Percentiles rank a stretch among this genome's conserved stretches.
These are phyloP conservation scores for Eutrema japonicum DNA, from an alignment of 345 rosid species.

Conservation along the genomic window DNA sequence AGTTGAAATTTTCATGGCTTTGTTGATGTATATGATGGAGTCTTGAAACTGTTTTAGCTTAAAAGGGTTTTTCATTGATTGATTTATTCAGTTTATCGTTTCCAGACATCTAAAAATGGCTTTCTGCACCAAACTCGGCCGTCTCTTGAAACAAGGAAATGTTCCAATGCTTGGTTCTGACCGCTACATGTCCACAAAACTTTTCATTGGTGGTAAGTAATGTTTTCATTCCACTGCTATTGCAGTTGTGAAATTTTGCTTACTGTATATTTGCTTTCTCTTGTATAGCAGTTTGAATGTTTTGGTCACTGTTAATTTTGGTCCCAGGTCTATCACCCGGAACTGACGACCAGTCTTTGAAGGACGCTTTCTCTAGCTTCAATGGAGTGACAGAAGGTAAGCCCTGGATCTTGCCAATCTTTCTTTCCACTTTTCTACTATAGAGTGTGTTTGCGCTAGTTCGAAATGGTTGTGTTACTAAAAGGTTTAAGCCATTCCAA, in stretches of 20 bases:
- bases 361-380: constrained; percentile 54
- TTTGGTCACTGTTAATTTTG: constrained; percentile 15
- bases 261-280: constrained; percentile 9
- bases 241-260: background rate
- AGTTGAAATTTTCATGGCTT: background rate
- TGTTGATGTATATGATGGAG: background rate
- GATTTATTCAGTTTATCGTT: background rate
- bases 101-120: constrained; percentile 60
- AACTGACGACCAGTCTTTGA: constrained; percentile 53
- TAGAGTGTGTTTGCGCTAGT: background rate
- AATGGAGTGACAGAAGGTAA: constrained; percentile 59
- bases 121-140: constrained; percentile 55
- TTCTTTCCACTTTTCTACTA: background rate
- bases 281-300: constrained; percentile 15
- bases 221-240: background rate
- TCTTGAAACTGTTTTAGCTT: background rate
- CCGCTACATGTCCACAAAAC: constrained; percentile 62
- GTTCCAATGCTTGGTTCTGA: constrained; percentile 56
- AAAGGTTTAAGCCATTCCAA: constrained; percentile 5
- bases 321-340: constrained; percentile 49
- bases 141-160: constrained; percentile 56
- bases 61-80: background rate
- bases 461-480: background rate
- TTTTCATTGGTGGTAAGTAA: constrained; percentile 75
- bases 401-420: background rate